A percentile compares a stretch with the other conserved stretches of the same genome.
Conservation (phyloP, 805 yeast genomes). For the Candida cerambycidarum region DNA sequence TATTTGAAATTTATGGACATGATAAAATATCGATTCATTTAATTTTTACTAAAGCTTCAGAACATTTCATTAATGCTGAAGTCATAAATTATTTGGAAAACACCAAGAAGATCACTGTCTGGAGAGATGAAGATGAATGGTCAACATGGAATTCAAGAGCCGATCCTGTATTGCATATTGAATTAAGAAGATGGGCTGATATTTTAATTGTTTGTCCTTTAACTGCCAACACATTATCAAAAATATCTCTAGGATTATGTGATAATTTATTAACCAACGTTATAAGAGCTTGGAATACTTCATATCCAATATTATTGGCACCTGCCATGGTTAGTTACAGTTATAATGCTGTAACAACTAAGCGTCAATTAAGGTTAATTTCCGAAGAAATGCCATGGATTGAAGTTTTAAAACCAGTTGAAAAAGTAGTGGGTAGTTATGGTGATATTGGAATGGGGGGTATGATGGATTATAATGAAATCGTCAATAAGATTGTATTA, state of each 20-base stretch:
- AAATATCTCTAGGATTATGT: constrained; percentile 86
- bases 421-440: constrained; percentile 86
- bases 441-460: constrained; percentile 99
- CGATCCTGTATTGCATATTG: constrained; percentile 94
- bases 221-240: constrained; percentile 89
- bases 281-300: constrained; percentile 93
- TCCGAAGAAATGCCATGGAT: constrained; percentile 94
- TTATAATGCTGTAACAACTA: constrained; percentile 85
- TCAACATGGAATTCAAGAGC: constrained; percentile 72
- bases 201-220: constrained; percentile 90
- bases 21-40: constrained; percentile 54
- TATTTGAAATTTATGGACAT: constrained; percentile 51
- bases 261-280: constrained; percentile 90
- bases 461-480: constrained; percentile 96
- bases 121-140: constrained; percentile 65
- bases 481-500: constrained; percentile 79
- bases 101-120: constrained; percentile 46
- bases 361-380: constrained; percentile 72
- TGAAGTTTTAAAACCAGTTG: constrained; percentile 90
- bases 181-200: constrained; percentile 95
- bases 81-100: constrained; percentile 37
- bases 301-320: constrained; percentile 83
- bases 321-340: constrained; percentile 96
- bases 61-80: constrained; percentile 50
- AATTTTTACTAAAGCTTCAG: constrained; percentile 54